These are phyloP conservation scores for Boletus eberwhitei DNA, from an alignment of 768 basidiomycete genomes.

Conservation along the genomic window DNA sequence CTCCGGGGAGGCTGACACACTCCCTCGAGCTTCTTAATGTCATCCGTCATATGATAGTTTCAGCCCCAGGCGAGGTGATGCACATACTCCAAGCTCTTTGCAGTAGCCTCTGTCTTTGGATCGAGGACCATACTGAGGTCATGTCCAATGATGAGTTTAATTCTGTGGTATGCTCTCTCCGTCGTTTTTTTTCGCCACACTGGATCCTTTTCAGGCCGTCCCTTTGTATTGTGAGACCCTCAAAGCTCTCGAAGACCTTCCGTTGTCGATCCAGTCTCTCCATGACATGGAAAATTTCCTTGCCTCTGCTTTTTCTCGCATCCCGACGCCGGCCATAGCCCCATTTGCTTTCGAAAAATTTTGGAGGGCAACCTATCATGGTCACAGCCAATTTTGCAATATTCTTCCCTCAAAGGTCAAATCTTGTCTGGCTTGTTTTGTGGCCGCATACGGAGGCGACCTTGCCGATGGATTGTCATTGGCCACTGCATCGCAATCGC, in stretches of 20 bases:
- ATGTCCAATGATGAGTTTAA: constrained; percentile 46
- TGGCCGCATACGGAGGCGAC: constrained; percentile 47
- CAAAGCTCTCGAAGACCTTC: constrained; percentile 34
- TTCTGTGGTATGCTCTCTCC: constrained; percentile 39
- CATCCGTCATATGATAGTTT: constrained; percentile 34
- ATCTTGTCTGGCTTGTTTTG: constrained; percentile 43
- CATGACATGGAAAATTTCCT: constrained; percentile 44
- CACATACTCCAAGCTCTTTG: constrained; percentile 37
- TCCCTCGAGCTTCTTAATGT: constrained; percentile 38
- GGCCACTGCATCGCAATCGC: constrained; percentile 35
- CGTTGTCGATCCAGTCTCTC: constrained; percentile 42
- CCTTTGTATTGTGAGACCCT: constrained; percentile 47
- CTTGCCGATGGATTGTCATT: constrained; percentile 43
- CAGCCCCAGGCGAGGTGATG: constrained; percentile 28
- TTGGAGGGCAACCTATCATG: constrained; percentile 56
- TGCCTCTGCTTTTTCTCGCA: constrained; percentile 47
- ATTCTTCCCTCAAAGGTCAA: constrained; percentile 43
- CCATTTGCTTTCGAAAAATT: constrained; percentile 53
- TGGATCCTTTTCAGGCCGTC: constrained; percentile 22
- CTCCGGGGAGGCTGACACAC: constrained; percentile 23
- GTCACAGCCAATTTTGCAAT: constrained; percentile 33
- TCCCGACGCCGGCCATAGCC: constrained; percentile 46
- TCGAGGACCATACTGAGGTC: constrained; percentile 42
- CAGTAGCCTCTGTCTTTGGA: constrained; percentile 47
- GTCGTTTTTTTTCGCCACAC: background rate